Conservation (phyloP, 371 early-diverging fungal species). For the Apophysomyces trapeziformis region DNA sequence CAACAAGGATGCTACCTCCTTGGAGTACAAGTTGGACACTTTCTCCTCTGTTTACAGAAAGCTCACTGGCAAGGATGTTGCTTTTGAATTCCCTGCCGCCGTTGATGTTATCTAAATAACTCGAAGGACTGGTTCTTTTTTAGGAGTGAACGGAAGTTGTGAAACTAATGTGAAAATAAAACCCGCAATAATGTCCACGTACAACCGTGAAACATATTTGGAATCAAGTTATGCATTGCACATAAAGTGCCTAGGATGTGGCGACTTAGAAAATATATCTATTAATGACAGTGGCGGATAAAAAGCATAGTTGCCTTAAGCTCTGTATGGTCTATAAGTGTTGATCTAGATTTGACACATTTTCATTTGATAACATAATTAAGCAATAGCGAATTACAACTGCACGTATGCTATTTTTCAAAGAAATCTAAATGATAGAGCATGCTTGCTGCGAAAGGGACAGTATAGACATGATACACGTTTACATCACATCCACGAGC, state of each 20-base stretch:
- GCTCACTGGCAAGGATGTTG: conserved; percentile 97
- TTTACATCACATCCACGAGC: conserved; percentile 18
- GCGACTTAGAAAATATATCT: no score
- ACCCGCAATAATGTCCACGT: neutral
- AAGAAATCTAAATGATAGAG: no score
- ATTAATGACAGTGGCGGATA: no score
- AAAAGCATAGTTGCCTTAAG: no score
- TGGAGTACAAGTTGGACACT: conserved; percentile 98
- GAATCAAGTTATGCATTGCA: no score
- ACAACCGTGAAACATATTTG: neutral
- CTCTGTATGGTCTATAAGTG: no score
- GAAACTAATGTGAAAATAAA: neutral
- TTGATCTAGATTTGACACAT: no score
- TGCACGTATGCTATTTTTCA: no score
- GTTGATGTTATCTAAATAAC: conserved; percentile 33
- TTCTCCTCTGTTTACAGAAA: conserved; percentile 95
- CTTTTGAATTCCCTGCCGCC: conserved; percentile 90
- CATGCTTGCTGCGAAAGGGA: neutral
- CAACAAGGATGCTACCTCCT: conserved; percentile 94
- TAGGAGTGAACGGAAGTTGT: conserved; percentile 6
- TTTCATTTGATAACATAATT: no score
- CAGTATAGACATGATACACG: neutral
- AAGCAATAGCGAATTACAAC: no score
- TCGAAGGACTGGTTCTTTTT: neutral
- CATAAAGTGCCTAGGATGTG: no score